These are phyloP conservation scores for Fomitopsis pulvina DNA, from an alignment of 768 basidiomycete genomes.

Conservation along the genomic window DNA sequence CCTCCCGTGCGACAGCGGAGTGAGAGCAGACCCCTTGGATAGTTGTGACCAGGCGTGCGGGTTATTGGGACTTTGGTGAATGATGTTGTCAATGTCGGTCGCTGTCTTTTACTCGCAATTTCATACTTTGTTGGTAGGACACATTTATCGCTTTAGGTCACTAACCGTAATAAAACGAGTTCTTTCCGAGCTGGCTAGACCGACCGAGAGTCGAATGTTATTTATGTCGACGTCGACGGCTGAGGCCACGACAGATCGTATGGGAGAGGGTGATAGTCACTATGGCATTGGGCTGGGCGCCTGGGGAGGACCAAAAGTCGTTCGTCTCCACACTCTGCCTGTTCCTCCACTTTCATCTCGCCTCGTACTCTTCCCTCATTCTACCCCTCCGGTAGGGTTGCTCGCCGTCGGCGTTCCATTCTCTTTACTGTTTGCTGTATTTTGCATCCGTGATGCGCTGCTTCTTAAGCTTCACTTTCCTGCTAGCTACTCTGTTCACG, in stretches of 20 bases:
- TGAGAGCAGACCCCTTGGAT: slow-evolving; percentile 6
- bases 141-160: no score
- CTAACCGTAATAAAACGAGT: no score
- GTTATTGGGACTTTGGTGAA: neutral
- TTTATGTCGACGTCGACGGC: neutral
- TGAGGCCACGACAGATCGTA: neutral
- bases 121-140: neutral
- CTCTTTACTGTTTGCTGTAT: neutral
- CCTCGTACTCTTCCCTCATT: neutral
- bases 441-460: slow-evolving; percentile 1
- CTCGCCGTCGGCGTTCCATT: neutral
- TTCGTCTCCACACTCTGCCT: neutral
- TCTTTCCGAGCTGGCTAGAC: no score
- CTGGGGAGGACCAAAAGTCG: neutral
- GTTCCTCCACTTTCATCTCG: neutral
- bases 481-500: slow-evolving; percentile 5
- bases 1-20: slow-evolving; percentile 13
- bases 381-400: slow-evolving; percentile 6
- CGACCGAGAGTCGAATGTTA: neutral
- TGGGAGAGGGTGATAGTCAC: neutral
- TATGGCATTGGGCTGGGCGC: slow-evolving; percentile 2
- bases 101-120: neutral
- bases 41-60: neutral
- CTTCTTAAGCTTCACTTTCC: slow-evolving; percentile 1
- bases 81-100: neutral